A percentile compares a stretch with the other conserved stretches of the same genome.
Evolutionary conservation across 2,329 filamentous ascomycete species (phyloP).

Genomic region (Pyrenophora teres): DNA sequence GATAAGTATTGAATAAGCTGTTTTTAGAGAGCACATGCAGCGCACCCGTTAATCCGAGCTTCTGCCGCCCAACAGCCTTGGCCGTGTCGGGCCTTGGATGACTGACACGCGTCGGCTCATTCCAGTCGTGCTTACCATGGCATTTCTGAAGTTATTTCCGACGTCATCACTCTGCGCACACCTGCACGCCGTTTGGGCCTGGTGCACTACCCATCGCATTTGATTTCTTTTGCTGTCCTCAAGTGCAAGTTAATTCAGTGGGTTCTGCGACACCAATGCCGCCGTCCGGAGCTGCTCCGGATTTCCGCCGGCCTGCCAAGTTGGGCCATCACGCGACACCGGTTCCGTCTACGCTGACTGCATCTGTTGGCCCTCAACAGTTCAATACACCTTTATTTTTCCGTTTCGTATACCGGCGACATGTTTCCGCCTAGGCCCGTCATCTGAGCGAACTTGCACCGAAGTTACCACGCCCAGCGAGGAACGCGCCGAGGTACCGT

Average conservation of each 20-base stretch:
- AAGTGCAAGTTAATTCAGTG: conserved; percentile 4
- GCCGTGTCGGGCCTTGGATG: neutral
- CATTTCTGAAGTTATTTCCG: neutral
- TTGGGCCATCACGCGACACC: conserved; percentile 1
- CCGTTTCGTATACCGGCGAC: neutral
- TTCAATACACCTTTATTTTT: conserved; percentile 3
- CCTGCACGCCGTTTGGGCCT: neutral
- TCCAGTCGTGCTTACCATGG: conserved; percentile 4
- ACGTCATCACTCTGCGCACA: conserved; percentile 6
- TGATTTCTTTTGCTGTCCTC: conserved; percentile 6
- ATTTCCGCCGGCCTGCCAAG: conserved; percentile 1
- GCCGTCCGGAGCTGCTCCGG: conserved; percentile 5
- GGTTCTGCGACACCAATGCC: conserved; percentile 4
- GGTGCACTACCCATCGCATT: neutral
- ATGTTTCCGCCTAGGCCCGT: neutral
- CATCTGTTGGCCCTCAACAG: conserved; percentile 6
- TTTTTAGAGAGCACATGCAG: neutral
- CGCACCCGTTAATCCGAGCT: conserved; percentile 3
- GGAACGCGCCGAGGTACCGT: neutral
- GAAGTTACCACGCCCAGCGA: neutral
- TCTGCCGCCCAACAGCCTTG: conserved; percentile 6
- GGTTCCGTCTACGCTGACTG: conserved; percentile 1
- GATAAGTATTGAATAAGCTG: neutral
- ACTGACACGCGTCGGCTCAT: conserved; percentile 1
- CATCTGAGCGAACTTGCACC: conserved; percentile 4